phyloP scores from a whole-genome alignment of 495 filamentous ascomycete species.

The Achaetomiella virescens region DNA sequence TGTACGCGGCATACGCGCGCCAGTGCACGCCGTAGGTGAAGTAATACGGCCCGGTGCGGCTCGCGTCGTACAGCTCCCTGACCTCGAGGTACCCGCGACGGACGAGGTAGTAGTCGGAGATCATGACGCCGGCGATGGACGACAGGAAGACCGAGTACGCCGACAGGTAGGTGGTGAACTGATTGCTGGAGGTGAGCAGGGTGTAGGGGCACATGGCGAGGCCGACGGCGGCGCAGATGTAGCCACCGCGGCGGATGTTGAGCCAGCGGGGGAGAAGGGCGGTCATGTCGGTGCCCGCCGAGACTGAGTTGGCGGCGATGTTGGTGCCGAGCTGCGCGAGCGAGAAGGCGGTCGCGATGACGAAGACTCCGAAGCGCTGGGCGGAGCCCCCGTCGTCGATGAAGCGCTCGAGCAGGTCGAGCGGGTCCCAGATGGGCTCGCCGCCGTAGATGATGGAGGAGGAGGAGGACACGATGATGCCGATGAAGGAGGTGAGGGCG shows the following conservation, averaged over 20 bases:
- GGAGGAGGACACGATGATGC: slow-evolving; percentile 87
- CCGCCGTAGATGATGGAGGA: slow-evolving; percentile 69
- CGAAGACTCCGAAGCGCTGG: slow-evolving; percentile 82
- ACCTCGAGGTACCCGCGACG: slow-evolving; percentile 77
- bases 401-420: slow-evolving; percentile 68
- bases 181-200: slow-evolving; percentile 68
- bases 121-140: slow-evolving; percentile 85
- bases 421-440: slow-evolving; percentile 79
- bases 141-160: slow-evolving; percentile 95
- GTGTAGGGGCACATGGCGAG: slow-evolving; percentile 89
- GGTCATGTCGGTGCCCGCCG: slow-evolving; percentile 85
- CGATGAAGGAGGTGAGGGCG: slow-evolving; percentile 84
- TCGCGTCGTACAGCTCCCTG: slow-evolving; percentile 71
- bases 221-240: slow-evolving; percentile 78
- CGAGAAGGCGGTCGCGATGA: slow-evolving; percentile 75
- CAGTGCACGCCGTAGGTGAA: slow-evolving; percentile 70
- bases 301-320: slow-evolving; percentile 87
- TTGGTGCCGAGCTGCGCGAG: slow-evolving; percentile 90
- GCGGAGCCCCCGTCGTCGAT: slow-evolving; percentile 64
- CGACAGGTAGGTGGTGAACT: slow-evolving; percentile 91
- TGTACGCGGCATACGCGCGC: slow-evolving; percentile 78
- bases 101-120: slow-evolving; percentile 85
- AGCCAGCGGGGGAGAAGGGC: slow-evolving; percentile 81
- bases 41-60: slow-evolving; percentile 62
- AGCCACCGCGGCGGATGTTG: slow-evolving; percentile 85